These are phyloP conservation scores for Seiridium cupressi DNA, from an alignment of 2,329 filamentous ascomycete species.

Conservation along the genomic window DNA sequence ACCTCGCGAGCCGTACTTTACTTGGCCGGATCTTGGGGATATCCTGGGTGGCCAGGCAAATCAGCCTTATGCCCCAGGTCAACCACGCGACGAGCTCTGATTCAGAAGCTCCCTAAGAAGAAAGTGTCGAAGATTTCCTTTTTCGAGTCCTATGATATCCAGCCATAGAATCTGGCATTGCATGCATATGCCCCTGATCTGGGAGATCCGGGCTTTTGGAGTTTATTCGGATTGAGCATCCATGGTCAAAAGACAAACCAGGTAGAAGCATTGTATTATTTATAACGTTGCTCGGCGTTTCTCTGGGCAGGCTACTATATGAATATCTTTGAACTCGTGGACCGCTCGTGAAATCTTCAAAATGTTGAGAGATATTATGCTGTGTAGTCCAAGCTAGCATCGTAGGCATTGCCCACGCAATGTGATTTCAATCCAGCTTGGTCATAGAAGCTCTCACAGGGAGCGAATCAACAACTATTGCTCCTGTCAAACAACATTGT, in stretches of 20 bases:
- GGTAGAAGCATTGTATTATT: not conserved
- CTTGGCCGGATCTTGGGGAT: slow-evolving; percentile 45
- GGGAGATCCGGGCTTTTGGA: not conserved
- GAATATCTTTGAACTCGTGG: not conserved
- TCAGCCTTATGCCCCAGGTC: not conserved
- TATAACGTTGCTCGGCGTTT: not conserved
- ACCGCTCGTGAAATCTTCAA: too few species aligned
- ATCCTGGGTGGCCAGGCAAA: not conserved
- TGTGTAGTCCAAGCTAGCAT: too few species aligned
- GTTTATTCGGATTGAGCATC: not conserved
- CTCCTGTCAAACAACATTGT: too few species aligned
- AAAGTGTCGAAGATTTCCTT: not conserved
- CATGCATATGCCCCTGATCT: not conserved
- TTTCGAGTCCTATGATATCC: not conserved
- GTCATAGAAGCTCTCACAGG: too few species aligned
- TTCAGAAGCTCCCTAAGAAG: not conserved
- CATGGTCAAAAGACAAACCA: not conserved
- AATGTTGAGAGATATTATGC: too few species aligned
- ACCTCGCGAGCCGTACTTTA: slow-evolving; percentile 46
- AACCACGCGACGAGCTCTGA: not conserved
- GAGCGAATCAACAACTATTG: too few species aligned
- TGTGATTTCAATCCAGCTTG: too few species aligned
- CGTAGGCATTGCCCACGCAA: too few species aligned
- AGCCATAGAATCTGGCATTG: not conserved
- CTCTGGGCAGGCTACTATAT: not conserved